A percentile compares a stretch with the other conserved stretches of the same genome.
Conservation (phyloP, 2,329 filamentous ascomycete species). For the Huntiella moniliformis region DNA sequence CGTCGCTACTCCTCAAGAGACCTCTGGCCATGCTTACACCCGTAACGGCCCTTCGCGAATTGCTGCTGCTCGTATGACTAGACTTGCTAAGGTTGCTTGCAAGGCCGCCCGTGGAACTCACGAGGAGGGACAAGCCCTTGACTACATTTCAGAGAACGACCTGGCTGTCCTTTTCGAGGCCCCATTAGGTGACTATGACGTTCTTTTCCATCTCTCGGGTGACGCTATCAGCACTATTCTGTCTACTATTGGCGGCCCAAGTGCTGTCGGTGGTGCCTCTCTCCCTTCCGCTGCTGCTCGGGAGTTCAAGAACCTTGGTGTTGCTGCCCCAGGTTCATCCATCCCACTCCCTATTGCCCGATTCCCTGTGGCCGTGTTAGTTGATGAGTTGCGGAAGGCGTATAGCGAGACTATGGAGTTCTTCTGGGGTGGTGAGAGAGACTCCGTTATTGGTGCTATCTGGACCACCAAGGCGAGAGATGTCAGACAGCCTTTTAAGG, state of each 20-base stretch:
- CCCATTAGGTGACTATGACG: conserved; percentile 61
- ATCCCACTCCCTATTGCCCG: conserved; percentile 35
- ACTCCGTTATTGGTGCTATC: conserved; percentile 34
- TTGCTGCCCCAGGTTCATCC: conserved; percentile 5
- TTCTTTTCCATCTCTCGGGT: conserved; percentile 53
- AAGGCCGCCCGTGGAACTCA: conserved; percentile 29
- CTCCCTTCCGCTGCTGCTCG: conserved; percentile 14
- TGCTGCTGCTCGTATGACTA: conserved; percentile 65
- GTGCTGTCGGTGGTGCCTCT: conserved; percentile 20
- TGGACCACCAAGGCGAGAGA: conserved; percentile 37
- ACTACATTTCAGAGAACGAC: conserved; percentile 23
- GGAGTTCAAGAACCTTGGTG: conserved; percentile 53
- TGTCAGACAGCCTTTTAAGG: conserved; percentile 40
- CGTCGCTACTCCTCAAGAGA: conserved; percentile 60
- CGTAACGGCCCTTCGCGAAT: conserved; percentile 53
- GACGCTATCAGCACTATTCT: conserved; percentile 28
- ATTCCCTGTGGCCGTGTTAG: conserved; percentile 42
- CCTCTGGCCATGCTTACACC: conserved; percentile 65
- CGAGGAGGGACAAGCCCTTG: conserved; percentile 31
- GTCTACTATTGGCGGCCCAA: conserved; percentile 19
- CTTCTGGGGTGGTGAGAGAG: conserved; percentile 49
- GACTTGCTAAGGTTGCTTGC: conserved; percentile 58
- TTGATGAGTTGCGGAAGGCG: conserved; percentile 45
- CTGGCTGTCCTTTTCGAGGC: conserved; percentile 45
- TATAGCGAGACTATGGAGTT: conserved; percentile 59